A percentile compares a stretch with the other conserved stretches of the same genome.
phyloP scores from a whole-genome alignment of 495 filamentous ascomycete species.

The Amniculicola lignicola region DNA sequence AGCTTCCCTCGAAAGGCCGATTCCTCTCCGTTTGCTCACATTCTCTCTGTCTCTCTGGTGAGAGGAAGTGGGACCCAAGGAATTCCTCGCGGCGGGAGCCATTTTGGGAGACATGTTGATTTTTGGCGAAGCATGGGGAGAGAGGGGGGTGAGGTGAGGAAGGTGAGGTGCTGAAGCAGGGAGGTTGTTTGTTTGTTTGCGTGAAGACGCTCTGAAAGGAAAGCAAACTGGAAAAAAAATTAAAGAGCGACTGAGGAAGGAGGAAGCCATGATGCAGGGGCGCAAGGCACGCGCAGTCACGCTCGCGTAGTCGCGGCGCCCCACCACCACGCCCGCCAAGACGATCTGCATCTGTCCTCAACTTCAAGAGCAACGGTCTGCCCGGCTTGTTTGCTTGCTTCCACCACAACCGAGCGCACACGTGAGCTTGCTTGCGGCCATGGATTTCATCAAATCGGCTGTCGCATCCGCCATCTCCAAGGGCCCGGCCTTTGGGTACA shows the following conservation, averaged over 20 bases:
- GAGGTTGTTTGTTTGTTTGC: too few relatives aligned
- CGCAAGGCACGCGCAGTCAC: background rate
- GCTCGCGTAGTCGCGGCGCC: background rate
- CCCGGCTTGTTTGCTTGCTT: background rate
- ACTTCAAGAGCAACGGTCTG: background rate
- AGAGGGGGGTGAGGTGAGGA: too few relatives aligned
- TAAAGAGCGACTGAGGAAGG: background rate
- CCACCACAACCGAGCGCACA: background rate
- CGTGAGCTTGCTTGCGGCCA: slow-evolving; percentile 43
- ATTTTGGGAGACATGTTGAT: too few relatives aligned
- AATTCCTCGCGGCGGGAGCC: background rate
- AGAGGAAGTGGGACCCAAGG: too few relatives aligned
- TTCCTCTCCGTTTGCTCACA: too few relatives aligned
- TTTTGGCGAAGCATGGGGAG: too few relatives aligned
- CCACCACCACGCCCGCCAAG: background rate
- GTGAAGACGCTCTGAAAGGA: too few relatives aligned
- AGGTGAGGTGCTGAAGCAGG: too few relatives aligned
- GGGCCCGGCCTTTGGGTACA: slow-evolving; percentile 86
- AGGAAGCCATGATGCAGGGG: background rate
- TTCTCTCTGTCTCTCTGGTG: too few relatives aligned
- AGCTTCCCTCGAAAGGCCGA: background rate
- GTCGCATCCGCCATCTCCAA: slow-evolving; percentile 95
- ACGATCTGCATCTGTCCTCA: background rate
- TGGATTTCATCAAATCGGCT: slow-evolving; percentile 98
- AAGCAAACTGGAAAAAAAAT: background rate